These are phyloP conservation scores for Marsdenia floribunda DNA, from an alignment of 257 asterid genomes.

Conservation along the genomic window DNA sequence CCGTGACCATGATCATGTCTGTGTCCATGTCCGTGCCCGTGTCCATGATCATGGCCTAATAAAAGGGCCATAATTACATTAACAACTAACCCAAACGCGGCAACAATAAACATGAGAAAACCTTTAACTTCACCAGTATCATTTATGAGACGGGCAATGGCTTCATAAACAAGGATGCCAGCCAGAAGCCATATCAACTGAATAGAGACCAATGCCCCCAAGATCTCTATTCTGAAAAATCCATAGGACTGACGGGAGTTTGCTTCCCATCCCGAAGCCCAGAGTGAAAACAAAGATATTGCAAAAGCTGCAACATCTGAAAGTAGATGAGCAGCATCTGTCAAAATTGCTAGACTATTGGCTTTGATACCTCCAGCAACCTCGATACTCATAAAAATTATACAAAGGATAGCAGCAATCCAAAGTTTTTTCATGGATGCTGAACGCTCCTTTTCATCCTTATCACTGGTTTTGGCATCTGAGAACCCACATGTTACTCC, in stretches of 20 bases:
- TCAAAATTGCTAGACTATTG: conserved; percentile 79
- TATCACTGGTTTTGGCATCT: conserved; percentile 50
- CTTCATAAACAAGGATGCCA: conserved; percentile 91
- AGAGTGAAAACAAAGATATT: conserved; percentile 73
- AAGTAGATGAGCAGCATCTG: conserved; percentile 86
- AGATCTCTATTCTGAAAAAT: conserved; percentile 75
- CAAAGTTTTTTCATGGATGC: conserved; percentile 69
- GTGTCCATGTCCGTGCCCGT: conserved; percentile 42
- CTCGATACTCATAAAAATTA: conserved; percentile 77
- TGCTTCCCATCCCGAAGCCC: conserved; percentile 99
- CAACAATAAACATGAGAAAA: conserved; percentile 68
- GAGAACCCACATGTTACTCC: conserved; percentile 80
- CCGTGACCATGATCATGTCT: conserved; percentile 38
- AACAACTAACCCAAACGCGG: conserved; percentile 78
- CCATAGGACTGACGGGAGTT: conserved; percentile 94
- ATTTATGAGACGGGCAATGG: conserved; percentile 55
- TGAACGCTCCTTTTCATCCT: conserved; percentile 66
- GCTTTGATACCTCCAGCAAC: conserved; percentile 84
- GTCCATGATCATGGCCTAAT: conserved; percentile 81
- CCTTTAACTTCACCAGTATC: conserved; percentile 80
- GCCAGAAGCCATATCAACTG: conserved; percentile 95
- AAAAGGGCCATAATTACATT: conserved; percentile 74
- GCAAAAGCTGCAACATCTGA: conserved; percentile 96
- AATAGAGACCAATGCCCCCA: conserved; percentile 84
- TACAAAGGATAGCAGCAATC: conserved; percentile 61